Conservation (phyloP, 192 early-diverging fungal genomes). For the Coemansia sp. region DNA sequence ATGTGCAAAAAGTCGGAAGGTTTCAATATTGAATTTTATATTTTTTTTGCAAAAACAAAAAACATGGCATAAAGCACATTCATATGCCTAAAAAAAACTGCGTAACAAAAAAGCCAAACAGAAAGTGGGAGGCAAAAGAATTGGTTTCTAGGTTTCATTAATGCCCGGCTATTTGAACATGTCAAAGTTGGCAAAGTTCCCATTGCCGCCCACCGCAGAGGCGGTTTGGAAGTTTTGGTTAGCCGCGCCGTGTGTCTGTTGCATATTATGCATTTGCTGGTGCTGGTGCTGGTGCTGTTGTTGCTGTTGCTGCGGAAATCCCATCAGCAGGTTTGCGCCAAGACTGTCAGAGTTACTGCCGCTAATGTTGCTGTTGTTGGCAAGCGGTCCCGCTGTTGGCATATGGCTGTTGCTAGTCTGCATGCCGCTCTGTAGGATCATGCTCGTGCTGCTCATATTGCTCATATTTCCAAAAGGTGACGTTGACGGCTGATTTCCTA, state of each 20-base stretch:
- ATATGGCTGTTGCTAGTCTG: not conserved
- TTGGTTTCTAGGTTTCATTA: too few species aligned
- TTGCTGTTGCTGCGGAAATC: slow-evolving; percentile 3
- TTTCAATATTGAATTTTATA: too few species aligned
- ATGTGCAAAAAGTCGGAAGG: too few species aligned
- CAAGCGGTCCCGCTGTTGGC: slow-evolving; percentile 3
- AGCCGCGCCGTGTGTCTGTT: not conserved
- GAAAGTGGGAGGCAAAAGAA: too few species aligned
- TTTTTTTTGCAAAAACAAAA: too few species aligned
- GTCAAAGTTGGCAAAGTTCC: slow-evolving; percentile 51
- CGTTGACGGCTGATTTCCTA: not conserved
- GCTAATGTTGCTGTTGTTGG: not conserved
- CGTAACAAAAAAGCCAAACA: not conserved
- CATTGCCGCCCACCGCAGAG: slow-evolving; percentile 27
- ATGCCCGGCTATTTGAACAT: slow-evolving; percentile 22
- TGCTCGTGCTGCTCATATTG: slow-evolving; percentile 14
- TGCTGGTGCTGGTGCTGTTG: slow-evolving; percentile 10
- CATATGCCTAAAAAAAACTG: not conserved
- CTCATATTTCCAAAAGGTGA: slow-evolving; percentile 14
- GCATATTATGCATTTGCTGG: slow-evolving; percentile 6
- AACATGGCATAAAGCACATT: too few species aligned
- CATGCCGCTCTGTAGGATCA: not conserved
- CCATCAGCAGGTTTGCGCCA: not conserved
- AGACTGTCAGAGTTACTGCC: too few species aligned
- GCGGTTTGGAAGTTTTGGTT: slow-evolving; percentile 16